Base-by-base conservation (phyloP, 495 filamentous ascomycete species). In the Aspergillus avenaceus region DNA sequence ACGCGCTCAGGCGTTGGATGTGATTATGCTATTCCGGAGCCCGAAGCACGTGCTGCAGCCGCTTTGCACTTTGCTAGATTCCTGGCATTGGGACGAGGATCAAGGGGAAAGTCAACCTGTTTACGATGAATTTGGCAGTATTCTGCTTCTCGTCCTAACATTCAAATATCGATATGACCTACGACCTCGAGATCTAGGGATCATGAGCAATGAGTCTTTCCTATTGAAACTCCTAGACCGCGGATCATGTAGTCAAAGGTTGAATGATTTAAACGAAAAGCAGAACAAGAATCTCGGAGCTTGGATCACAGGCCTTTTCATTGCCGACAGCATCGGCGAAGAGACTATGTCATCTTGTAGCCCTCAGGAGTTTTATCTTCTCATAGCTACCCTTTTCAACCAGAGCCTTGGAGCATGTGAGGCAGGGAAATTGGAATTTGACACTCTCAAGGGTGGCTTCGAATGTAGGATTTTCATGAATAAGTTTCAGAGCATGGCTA, bases 91-190 rank as follows among this genome's bases (percentile, higher is more conserved):
- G 67, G 92, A 97, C 52, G 92, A 95, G 54, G 92, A 97, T 46
- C 89, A 95, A 62, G 76, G 85, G 28, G 93, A 98, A 62, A 93
- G 93, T 57, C 91, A 97, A 61, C 93, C 92, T 0, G 87, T 96
- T 1, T 97, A 97, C 59, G 92, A 97, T 54, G 95, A 98, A 52
- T 98, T 97, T 51, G 90, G 91, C 0, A 87, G 88, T 34, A 85
- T 97, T 13, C 72, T 97, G 6, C 78, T 97, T 3, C 73, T 98
- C 1, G 78, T 96, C 0, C 69, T 96, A 16, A 85, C 86, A 0
- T 87, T 95, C 55, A 83, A 87, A 47, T 82, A 93, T 58, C 90
- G 95, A 13, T 97, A 95, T 59, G 79, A 83, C 31, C 69, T 98
- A 18, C 80, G 76, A 0, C 66, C 75, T 1, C 66, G 79, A 16